phyloP scores from a whole-genome alignment of 306 rosid species.

The Rubus parviflorus region DNA sequence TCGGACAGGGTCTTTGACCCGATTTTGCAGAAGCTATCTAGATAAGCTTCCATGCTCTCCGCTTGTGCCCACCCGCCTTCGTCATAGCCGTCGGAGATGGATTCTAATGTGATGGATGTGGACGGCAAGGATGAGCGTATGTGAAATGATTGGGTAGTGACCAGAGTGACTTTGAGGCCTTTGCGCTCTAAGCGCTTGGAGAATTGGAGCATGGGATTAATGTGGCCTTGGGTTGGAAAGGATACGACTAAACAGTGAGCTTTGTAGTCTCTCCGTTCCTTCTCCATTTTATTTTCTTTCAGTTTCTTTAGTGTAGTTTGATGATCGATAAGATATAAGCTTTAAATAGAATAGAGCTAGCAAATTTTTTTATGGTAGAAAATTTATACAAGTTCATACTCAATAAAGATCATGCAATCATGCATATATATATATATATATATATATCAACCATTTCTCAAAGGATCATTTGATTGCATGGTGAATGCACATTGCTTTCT shows the following conservation, averaged over 20 bases:
- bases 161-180: conserved; percentile 37
- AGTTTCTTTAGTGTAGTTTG: neutral
- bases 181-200: conserved; percentile 34
- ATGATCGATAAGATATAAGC: too few species aligned
- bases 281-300: conserved; percentile 14
- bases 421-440: too few species aligned
- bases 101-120: conserved; percentile 21
- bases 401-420: too few species aligned
- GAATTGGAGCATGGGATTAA: conserved; percentile 44
- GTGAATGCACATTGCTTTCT: too few species aligned
- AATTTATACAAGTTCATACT: too few species aligned
- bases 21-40: conserved; percentile 16
- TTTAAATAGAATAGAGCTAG: too few species aligned
- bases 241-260: conserved; percentile 32
- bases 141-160: conserved; percentile 16
- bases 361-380: too few species aligned
- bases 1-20: conserved; percentile 29
- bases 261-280: conserved; percentile 2
- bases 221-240: conserved; percentile 46
- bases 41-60: neutral
- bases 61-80: neutral
- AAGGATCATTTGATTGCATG: too few species aligned
- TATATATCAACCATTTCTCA: too few species aligned
- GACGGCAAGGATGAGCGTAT: neutral
- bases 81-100: conserved; percentile 49